Percentiles rank a stretch among this genome's conserved stretches.
Evolutionary conservation across 2,329 filamentous ascomycete genomes (phyloP).

Genomic region (Drechslera avenae): DNA sequence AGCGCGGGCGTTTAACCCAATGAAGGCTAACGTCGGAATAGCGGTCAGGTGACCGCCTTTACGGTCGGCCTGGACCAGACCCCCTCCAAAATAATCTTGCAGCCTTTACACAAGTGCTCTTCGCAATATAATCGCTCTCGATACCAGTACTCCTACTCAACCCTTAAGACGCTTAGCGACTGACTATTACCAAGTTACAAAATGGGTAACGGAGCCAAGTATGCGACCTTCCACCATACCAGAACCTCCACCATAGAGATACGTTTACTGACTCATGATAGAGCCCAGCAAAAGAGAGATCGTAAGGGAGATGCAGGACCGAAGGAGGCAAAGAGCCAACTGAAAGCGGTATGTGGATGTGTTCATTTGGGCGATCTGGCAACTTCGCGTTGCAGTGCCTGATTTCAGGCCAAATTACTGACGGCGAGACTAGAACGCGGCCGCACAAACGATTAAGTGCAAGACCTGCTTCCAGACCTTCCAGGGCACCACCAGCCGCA

Average conservation of each 20-base stretch:
- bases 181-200: slow-evolving; percentile 25
- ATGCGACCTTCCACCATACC: slow-evolving; percentile 11
- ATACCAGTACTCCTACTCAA: slow-evolving; percentile 5
- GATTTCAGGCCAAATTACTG: not conserved
- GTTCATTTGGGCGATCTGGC: not conserved
- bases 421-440: slow-evolving; percentile 63
- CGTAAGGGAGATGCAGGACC: slow-evolving; percentile 39
- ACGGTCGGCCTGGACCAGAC: slow-evolving; percentile 27
- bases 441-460: slow-evolving; percentile 79
- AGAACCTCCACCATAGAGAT: not conserved
- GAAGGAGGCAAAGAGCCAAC: slow-evolving; percentile 44
- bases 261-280: slow-evolving; percentile 28
- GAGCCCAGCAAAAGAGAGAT: slow-evolving; percentile 48
- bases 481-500: slow-evolving; percentile 75
- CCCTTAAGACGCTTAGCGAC: slow-evolving; percentile 17
- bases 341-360: slow-evolving; percentile 39
- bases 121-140: slow-evolving; percentile 12
- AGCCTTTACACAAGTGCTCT: slow-evolving; percentile 15
- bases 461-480: slow-evolving; percentile 77
- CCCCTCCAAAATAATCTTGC: slow-evolving; percentile 37
- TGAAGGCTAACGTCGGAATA: slow-evolving; percentile 12
- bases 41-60: slow-evolving; percentile 15
- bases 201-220: slow-evolving; percentile 49
- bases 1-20: slow-evolving; percentile 19
- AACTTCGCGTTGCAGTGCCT: not conserved